phyloP scores from a whole-genome alignment of 108 stramenopile species.

The Conticribra weissflogii region DNA sequence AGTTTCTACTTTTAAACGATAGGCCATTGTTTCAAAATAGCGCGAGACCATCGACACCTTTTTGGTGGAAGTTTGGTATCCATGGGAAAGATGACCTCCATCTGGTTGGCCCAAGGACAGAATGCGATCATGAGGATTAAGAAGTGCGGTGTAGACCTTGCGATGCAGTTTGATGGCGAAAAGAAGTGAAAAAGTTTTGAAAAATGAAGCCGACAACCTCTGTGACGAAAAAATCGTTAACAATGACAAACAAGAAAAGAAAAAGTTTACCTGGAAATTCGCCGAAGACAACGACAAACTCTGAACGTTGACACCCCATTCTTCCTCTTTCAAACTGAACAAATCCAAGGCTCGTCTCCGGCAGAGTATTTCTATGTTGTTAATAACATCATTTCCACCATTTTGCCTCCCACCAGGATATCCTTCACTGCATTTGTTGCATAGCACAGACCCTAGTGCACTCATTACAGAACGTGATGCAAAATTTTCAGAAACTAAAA shows the following conservation, averaged over 20 bases:
- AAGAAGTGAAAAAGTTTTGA: no score
- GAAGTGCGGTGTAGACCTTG: slow-evolving; percentile 99
- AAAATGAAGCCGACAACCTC: no score
- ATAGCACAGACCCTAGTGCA: slow-evolving; percentile 96
- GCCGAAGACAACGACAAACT: slow-evolving; percentile 97
- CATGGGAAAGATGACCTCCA: slow-evolving; percentile 98
- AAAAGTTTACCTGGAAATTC: slow-evolving; percentile 90
- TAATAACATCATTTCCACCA: slow-evolving; percentile 97
- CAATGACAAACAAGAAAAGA: neutral
- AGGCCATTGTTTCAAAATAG: slow-evolving; percentile 99
- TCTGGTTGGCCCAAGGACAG: slow-evolving; percentile 98
- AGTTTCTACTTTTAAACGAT: slow-evolving; percentile 95
- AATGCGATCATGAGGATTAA: slow-evolving; percentile 98
- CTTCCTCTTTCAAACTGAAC: slow-evolving; percentile 91
- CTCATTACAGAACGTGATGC: slow-evolving; percentile 95
- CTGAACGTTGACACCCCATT: slow-evolving; percentile 96
- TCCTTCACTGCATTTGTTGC: slow-evolving; percentile 96
- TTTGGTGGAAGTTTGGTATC: slow-evolving; percentile 96
- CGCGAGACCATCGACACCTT: slow-evolving; percentile 94
- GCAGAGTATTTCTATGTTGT: slow-evolving; percentile 96
- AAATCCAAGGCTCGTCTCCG: slow-evolving; percentile 95
- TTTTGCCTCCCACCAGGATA: slow-evolving; percentile 96
- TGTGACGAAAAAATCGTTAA: slow-evolving; percentile 6
- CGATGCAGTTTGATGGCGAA: no score
- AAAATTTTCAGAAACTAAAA: slow-evolving; percentile 97